Evolutionary conservation across 2,329 filamentous ascomycete genomes (phyloP).

Genomic region (Fusarium illudens): DNA sequence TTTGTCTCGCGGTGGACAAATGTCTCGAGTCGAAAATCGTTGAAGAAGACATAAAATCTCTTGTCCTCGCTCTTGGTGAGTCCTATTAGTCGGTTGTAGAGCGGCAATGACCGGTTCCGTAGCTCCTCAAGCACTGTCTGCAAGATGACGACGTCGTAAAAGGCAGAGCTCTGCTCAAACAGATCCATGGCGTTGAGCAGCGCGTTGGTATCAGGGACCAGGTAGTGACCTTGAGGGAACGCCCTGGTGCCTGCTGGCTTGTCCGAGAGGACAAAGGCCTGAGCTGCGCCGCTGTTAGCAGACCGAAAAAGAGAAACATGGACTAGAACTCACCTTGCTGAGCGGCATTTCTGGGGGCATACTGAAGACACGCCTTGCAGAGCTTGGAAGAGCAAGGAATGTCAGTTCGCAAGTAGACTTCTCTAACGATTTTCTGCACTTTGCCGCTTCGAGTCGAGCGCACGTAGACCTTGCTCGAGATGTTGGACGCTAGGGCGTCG

Average conservation of each 20-base stretch:
- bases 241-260: conserved; percentile 83
- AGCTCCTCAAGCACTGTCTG: conserved; percentile 97
- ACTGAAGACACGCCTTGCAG: conserved; percentile 77
- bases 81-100: conserved; percentile 92
- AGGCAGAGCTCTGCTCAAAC: conserved; percentile 89
- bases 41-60: conserved; percentile 98
- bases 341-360: conserved; percentile 80
- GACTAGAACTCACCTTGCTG: conserved; percentile 69
- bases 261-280: conserved; percentile 88
- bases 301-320: not conserved
- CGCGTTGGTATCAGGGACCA: conserved; percentile 95
- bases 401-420: conserved; percentile 94
- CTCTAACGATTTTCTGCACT: conserved; percentile 97
- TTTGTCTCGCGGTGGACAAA: conserved; percentile 77
- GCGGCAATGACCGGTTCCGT: conserved; percentile 88
- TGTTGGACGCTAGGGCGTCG: conserved; percentile 70
- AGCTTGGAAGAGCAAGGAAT: conserved; percentile 96
- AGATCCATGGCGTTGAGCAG: conserved; percentile 96
- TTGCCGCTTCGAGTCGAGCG: conserved; percentile 95
- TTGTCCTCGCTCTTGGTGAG: conserved; percentile 96
- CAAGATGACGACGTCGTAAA: conserved; percentile 95
- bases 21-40: conserved; percentile 94
- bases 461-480: conserved; percentile 96
- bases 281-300: conserved; percentile 58
- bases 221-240: conserved; percentile 89